These are phyloP conservation scores for Komagataella phaffii DNA, from an alignment of 805 yeast species.

Conservation along the genomic window DNA sequence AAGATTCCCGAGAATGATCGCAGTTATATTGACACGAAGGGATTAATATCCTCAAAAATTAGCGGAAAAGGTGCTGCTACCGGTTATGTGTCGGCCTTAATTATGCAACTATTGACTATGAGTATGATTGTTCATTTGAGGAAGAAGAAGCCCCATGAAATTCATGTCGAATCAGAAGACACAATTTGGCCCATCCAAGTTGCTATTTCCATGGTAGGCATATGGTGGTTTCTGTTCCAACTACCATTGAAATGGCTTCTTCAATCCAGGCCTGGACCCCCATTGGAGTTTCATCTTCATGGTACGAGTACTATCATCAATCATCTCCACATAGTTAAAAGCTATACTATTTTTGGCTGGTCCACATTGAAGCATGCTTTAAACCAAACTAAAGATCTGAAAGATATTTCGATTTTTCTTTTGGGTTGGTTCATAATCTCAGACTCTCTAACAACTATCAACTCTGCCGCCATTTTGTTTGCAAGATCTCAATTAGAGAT, in stretches of 20 bases:
- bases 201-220: conserved; percentile 51
- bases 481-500: conserved; percentile 59
- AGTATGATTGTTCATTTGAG: conserved; percentile 17
- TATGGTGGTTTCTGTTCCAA: conserved; percentile 71
- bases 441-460: conserved; percentile 67
- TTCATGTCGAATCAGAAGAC: conserved; percentile 3
- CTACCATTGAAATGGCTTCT: conserved; percentile 41
- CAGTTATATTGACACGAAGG: conserved; percentile 7
- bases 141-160: conserved; percentile 2
- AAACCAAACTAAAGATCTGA: conserved; percentile 43
- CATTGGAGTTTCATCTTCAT: conserved; percentile 9
- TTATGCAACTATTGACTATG: conserved; percentile 54
- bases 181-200: conserved; percentile 32
- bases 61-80: conserved; percentile 61
- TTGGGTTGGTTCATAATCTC: conserved; percentile 68
- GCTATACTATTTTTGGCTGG: conserved; percentile 50
- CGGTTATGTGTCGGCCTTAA: conserved; percentile 57
- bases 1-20: background rate
- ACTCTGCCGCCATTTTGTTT: conserved; percentile 66
- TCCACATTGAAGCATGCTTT: conserved; percentile 37
- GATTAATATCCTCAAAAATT: conserved; percentile 32
- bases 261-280: conserved; percentile 27
- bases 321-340: conserved; percentile 6
- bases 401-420: conserved; percentile 54
- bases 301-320: conserved; percentile 3